Evolutionary conservation across 305 asterid genomes (phyloP).

Genomic region (Euphrasia arctica): DNA sequence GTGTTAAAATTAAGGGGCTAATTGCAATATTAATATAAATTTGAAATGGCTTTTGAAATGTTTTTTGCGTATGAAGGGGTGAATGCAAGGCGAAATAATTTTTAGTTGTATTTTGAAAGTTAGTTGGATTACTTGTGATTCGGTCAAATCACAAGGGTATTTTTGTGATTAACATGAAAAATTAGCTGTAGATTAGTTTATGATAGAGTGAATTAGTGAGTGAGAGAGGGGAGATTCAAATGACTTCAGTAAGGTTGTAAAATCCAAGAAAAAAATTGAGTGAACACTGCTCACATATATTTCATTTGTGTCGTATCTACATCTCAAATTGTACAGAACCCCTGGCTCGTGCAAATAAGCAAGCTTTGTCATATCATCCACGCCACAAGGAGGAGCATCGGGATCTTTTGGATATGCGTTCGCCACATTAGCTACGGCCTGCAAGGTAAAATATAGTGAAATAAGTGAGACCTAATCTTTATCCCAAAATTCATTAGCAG

Average conservation of each 20-base stretch:
- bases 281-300: slow-evolving; percentile 54
- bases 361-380: slow-evolving; percentile 90
- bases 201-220: background rate
- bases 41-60: too few species aligned
- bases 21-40: too few species aligned
- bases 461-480: slow-evolving; percentile 10
- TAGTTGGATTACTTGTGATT: too few species aligned
- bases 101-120: too few species aligned
- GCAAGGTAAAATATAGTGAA: slow-evolving; percentile 22
- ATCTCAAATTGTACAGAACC: slow-evolving; percentile 62
- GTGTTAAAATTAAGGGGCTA: background rate
- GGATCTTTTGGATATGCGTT: slow-evolving; percentile 59
- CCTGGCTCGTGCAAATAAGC: slow-evolving; percentile 91
- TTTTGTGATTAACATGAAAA: background rate
- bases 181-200: background rate
- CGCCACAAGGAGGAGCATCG: slow-evolving; percentile 68
- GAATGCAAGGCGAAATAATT: too few species aligned
- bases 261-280: background rate
- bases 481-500: slow-evolving; percentile 1
- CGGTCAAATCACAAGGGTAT: too few species aligned
- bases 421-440: slow-evolving; percentile 46
- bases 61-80: too few species aligned
- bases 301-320: slow-evolving; percentile 65
- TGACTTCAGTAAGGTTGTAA: too few species aligned
- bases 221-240: background rate